phyloP scores from a whole-genome alignment of 768 basidiomycete species.

The Trametopsis cervina region DNA sequence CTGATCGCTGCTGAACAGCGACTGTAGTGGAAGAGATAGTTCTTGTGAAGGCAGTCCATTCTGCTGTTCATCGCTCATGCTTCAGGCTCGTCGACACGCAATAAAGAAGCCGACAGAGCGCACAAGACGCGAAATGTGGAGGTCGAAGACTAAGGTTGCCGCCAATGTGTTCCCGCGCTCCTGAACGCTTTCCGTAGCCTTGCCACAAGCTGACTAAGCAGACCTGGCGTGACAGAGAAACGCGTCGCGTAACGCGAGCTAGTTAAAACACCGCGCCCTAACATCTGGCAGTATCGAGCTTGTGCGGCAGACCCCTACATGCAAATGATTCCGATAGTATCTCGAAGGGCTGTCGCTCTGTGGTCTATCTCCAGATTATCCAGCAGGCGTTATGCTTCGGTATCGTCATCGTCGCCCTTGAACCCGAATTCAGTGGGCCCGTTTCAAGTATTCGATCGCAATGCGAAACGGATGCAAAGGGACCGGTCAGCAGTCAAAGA shows the following conservation, averaged over 20 bases:
- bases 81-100: no score
- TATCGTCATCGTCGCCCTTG: slow-evolving; percentile 37
- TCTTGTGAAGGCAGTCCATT: neutral
- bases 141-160: neutral
- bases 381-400: slow-evolving; percentile 46
- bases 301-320: neutral
- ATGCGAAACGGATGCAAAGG: slow-evolving; percentile 68
- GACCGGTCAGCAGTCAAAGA: slow-evolving; percentile 61
- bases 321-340: no score
- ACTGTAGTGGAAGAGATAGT: neutral
- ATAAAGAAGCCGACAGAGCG: no score
- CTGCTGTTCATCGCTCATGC: neutral
- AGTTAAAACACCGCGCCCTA: neutral
- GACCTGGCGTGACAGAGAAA: neutral
- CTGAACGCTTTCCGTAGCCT: slow-evolving; percentile 1
- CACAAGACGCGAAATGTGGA: no score
- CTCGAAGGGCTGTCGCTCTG: no score
- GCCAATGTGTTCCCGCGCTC: neutral
- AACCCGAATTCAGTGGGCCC: slow-evolving; percentile 46
- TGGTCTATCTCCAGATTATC: no score
- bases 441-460: slow-evolving; percentile 84
- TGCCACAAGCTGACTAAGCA: slow-evolving; percentile 7
- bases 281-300: neutral
- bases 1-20: neutral
- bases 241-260: slow-evolving; percentile 2